These are phyloP conservation scores for Benincasa hispida DNA, from an alignment of 306 rosid species.

Conservation along the genomic window DNA sequence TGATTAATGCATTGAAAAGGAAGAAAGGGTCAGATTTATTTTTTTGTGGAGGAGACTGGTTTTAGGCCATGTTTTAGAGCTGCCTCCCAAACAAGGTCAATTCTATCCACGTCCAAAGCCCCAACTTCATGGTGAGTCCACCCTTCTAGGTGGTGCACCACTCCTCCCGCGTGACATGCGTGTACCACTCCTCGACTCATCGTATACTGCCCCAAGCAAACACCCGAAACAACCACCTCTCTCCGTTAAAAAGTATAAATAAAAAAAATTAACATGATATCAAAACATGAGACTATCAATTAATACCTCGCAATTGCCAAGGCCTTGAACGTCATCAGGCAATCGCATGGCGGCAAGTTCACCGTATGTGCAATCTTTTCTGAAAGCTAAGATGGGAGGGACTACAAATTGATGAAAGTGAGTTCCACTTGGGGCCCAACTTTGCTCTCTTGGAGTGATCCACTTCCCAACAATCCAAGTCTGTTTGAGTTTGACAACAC, in stretches of 20 bases:
- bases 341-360: constrained; percentile 93
- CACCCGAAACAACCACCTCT: background rate
- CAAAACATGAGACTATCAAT: background rate
- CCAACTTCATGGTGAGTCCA: constrained; percentile 96
- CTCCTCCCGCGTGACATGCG: constrained; percentile 99
- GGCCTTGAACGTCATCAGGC: constrained; percentile 74
- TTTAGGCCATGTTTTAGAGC: constrained; percentile 75
- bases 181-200: constrained; percentile 97
- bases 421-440: constrained; percentile 84
- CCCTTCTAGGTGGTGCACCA: constrained; percentile 76
- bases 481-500: constrained; percentile 18
- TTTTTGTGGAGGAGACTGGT: constrained; percentile 39
- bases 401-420: constrained; percentile 98
- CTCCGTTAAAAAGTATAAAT: too few relatives aligned
- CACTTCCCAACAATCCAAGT: constrained; percentile 97
- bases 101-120: constrained; percentile 70
- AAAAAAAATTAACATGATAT: background rate
- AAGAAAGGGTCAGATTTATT: background rate
- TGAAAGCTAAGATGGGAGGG: constrained; percentile 66
- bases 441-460: constrained; percentile 82
- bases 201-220: constrained; percentile 39
- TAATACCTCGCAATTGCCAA: constrained; percentile 73
- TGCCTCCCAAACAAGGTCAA: constrained; percentile 88
- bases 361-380: constrained; percentile 92
- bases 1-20: background rate